Evolutionary conservation across 2,329 filamentous ascomycete genomes (phyloP), one percentile per base, ranked within the genome.

Genomic region (Pseudogymnoascus sp.): DNA sequence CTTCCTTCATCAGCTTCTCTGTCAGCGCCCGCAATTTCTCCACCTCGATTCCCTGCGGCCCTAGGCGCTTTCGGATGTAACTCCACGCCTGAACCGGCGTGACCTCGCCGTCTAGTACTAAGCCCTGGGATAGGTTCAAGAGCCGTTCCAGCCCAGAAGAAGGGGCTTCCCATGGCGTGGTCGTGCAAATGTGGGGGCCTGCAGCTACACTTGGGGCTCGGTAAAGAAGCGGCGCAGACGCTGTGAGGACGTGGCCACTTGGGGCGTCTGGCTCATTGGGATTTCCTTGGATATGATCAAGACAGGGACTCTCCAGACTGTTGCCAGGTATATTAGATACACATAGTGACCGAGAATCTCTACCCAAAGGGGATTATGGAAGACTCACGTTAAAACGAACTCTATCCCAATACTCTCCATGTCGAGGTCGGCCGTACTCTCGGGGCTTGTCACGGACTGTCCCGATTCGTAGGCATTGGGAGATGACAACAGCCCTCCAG

Each of bases 51-150:
- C 63, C 65, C 2, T 67, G 65, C 30, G 76, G 75, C 0, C 69
- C 65, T 0, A 73, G 72, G 58, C 71, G 70, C 4, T 62, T 58
- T 5, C 71, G 71, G 18, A 77, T 69, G 20, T 67, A 62, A 47
- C 71, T 68, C 75, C 75, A 77, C 1, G 72, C 73, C 60, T 76
- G 74, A 7, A 75, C 68, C 0, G 74, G 74, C 3, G 75, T 76
- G 57, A 77, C 66, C 61, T 76, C 74, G 8, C 70, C 72, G 0
- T 71, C 77, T 4, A 59, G 41, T 33, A 62, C 63, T 3, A 73
- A 54, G 1, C 66, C 65, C 1, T 65, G 57, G 1, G 71, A 68
- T 1, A 72, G 67, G 1, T 35, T 63, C 16, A 72, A 60, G 2
- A 73, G 36, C 4, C 65, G 65, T 3, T 68, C 62, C 4, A 73